Conservation (phyloP, 768 basidiomycete genomes). For the Psilocybe subaeruginosa region DNA sequence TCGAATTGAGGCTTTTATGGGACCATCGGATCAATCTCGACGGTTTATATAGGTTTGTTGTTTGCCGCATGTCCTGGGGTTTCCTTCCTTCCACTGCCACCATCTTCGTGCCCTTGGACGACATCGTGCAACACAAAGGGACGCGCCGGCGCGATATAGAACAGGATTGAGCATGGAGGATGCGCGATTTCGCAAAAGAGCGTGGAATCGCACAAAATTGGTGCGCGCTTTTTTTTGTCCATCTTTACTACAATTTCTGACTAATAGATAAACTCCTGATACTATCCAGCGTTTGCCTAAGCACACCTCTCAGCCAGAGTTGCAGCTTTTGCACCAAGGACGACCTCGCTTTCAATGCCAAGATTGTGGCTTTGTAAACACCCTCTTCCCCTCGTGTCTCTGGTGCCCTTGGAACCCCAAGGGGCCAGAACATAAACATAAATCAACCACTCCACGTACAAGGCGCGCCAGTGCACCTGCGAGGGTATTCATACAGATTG, state of each 20-base stretch:
- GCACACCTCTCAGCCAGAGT: slow-evolving; percentile 48
- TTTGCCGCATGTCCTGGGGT: background rate
- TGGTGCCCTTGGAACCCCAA: slow-evolving; percentile 54
- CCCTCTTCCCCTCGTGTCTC: slow-evolving; percentile 50
- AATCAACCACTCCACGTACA: slow-evolving; percentile 39
- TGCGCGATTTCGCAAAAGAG: slow-evolving; percentile 8
- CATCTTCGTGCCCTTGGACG: background rate
- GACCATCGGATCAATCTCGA: slow-evolving; percentile 4
- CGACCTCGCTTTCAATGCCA: slow-evolving; percentile 49
- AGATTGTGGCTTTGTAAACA: slow-evolving; percentile 49
- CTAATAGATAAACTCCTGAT: background rate
- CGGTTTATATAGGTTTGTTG: background rate
- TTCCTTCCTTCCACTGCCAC: background rate
- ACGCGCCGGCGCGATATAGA: background rate
- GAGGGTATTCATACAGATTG: slow-evolving; percentile 13
- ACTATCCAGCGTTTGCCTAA: slow-evolving; percentile 42
- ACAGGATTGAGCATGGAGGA: background rate
- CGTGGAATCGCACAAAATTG: slow-evolving; percentile 11
- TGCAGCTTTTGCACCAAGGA: slow-evolving; percentile 40
- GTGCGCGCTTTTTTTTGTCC: background rate
- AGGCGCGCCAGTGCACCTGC: slow-evolving; percentile 35
- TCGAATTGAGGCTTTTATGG: background rate
- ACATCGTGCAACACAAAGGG: background rate
- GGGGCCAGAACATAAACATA: slow-evolving; percentile 40
- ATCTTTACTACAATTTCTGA: background rate